A percentile compares a stretch with the other conserved stretches of the same genome.
Conservation (phyloP, 2,329 filamentous ascomycete genomes). For the Pseudogymnoascus sp. region DNA sequence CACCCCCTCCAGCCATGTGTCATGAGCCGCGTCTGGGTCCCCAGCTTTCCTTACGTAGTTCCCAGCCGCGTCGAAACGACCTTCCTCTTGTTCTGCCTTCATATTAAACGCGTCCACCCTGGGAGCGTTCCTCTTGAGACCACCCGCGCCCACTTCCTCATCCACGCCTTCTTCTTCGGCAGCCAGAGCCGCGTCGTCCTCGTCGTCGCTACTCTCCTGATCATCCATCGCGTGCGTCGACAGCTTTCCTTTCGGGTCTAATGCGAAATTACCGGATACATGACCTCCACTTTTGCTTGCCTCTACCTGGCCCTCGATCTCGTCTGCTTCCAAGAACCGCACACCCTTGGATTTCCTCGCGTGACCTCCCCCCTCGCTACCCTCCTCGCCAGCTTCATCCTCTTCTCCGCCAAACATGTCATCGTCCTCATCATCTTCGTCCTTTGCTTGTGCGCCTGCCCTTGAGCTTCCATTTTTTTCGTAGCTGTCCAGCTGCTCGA, state of each 20-base stretch:
- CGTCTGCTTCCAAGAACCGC: conserved; percentile 47
- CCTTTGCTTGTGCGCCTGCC: conserved; percentile 29
- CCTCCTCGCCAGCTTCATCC: conserved; percentile 42
- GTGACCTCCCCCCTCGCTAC: conserved; percentile 17
- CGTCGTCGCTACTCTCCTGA: conserved; percentile 49
- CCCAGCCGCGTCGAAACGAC: conserved; percentile 80
- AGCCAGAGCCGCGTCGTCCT: conserved; percentile 67
- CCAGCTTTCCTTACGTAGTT: conserved; percentile 86
- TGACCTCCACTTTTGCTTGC: conserved; percentile 67
- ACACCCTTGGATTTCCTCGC: conserved; percentile 58
- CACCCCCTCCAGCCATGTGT: conserved; percentile 85
- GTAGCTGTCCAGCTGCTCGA: conserved; percentile 50
- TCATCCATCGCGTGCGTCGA: conserved; percentile 31
- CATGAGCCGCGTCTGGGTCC: conserved; percentile 84
- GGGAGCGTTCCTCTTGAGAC: conserved; percentile 86
- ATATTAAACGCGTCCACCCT: conserved; percentile 97
- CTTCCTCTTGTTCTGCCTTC: conserved; percentile 81
- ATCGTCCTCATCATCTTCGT: conserved; percentile 56
- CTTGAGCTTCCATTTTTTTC: conserved; percentile 30
- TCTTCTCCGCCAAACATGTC: conserved; percentile 78
- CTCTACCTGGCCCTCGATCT: conserved; percentile 74
- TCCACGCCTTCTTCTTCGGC: conserved; percentile 71
- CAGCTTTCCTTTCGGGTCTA: conserved; percentile 46
- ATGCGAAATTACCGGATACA: conserved; percentile 51
- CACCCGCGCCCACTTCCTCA: conserved; percentile 81